These are phyloP conservation scores for Penicillium sp. DNA, from an alignment of 2,329 filamentous ascomycete species.

Conservation along the genomic window DNA sequence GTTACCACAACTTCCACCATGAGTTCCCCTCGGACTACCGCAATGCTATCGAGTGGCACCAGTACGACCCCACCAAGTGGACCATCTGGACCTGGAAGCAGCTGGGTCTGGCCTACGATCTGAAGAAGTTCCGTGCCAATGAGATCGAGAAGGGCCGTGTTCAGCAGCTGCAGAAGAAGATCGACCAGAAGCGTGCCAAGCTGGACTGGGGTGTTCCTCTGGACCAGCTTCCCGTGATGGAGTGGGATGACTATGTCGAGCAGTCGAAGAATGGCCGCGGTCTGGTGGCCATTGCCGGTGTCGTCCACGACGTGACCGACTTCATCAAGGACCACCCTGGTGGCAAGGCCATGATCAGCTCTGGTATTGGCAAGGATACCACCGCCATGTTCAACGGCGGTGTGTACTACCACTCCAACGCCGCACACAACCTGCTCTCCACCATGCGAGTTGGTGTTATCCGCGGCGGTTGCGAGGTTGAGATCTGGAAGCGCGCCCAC, in stretches of 20 bases:
- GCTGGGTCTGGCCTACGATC: conserved; percentile 75
- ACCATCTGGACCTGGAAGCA: conserved; percentile 79
- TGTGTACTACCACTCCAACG: conserved; percentile 85
- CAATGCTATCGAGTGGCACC: conserved; percentile 85
- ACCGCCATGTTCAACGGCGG: conserved; percentile 90
- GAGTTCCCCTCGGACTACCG: conserved; percentile 92
- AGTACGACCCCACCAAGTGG: conserved; percentile 93
- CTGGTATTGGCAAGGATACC: conserved; percentile 78
- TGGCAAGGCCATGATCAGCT: conserved; percentile 79
- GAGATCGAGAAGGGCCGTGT: conserved; percentile 89
- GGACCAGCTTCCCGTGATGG: conserved; percentile 77
- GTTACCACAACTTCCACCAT: conserved; percentile 95
- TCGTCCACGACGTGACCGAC: conserved; percentile 76
- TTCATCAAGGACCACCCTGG: conserved; percentile 90
- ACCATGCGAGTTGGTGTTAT: conserved; percentile 86
- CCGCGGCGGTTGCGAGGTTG: conserved; percentile 79
- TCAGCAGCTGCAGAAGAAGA: conserved; percentile 87
- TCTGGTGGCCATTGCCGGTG: conserved; percentile 72
- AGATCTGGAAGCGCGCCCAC: conserved; percentile 87
- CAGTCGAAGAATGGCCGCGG: conserved; percentile 73
- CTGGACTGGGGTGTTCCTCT: conserved; percentile 85
- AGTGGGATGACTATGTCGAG: conserved; percentile 80
- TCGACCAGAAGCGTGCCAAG: conserved; percentile 75
- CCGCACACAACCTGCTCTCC: conserved; percentile 79
- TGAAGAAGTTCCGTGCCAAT: conserved; percentile 87